These are phyloP conservation scores for Emericellopsis atlantica DNA, from an alignment of 2,329 filamentous ascomycete genomes.

Conservation along the genomic window DNA sequence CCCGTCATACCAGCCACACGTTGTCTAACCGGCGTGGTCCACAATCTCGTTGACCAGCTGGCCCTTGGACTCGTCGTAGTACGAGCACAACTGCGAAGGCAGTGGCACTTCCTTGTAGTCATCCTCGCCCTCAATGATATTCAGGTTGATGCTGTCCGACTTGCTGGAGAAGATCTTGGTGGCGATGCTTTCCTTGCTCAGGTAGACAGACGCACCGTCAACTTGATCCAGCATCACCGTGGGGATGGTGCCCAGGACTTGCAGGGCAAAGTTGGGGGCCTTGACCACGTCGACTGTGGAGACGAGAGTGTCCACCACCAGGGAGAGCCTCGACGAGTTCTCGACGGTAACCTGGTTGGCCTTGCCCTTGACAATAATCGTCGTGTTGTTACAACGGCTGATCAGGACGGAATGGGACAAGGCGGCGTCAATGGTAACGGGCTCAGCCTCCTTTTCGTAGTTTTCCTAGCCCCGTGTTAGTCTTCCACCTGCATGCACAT, in stretches of 20 bases:
- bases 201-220: constrained; percentile 78
- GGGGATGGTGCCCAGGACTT: constrained; percentile 75
- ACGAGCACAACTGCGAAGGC: constrained; percentile 78
- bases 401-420: constrained; percentile 86
- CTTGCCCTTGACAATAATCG: constrained; percentile 82
- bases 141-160: constrained; percentile 75
- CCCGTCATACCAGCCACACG: too few species aligned
- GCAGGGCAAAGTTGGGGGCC: constrained; percentile 85
- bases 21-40: constrained; percentile 65
- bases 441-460: constrained; percentile 62
- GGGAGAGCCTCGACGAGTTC: constrained; percentile 71
- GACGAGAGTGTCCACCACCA: constrained; percentile 81
- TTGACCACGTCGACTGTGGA: constrained; percentile 93
- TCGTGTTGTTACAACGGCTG: constrained; percentile 81
- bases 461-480: constrained; percentile 52
- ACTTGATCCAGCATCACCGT: constrained; percentile 89
- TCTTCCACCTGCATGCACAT: too few species aligned
- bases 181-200: constrained; percentile 63
- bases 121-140: constrained; percentile 60
- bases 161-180: constrained; percentile 88
- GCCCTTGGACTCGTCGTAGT: constrained; percentile 57
- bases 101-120: constrained; percentile 82
- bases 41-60: constrained; percentile 87
- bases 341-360: constrained; percentile 95
- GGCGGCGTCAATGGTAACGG: constrained; percentile 70